Evolutionary conservation across 768 basidiomycete genomes (phyloP), one percentile per base, ranked within the genome.

Genomic region (Suillus variegatus): DNA sequence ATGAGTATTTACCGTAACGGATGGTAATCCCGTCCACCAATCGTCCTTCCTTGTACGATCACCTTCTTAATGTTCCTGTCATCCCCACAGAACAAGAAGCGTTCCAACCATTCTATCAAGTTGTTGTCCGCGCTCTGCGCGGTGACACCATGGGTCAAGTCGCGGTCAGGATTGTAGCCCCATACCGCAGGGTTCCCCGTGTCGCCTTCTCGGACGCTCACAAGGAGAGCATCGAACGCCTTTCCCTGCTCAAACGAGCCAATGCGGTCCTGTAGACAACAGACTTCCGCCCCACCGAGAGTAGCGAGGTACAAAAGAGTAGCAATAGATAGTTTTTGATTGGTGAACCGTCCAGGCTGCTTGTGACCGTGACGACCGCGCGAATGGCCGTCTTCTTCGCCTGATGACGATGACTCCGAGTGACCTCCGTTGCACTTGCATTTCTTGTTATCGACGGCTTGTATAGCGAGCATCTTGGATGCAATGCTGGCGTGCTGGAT

Each of bases 301-400:
- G 97, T 99, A 10, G 97, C 96, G 61, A 98, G 88, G 80, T 95
- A 90, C 64, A 98, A 82, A 62, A 97, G 81, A 2, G 93, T 87
- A 7, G 91, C 79, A 54, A 95, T 82, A 3, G 88, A 80, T 18
- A 98, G 83, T 66, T 89, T 90, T n/a, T 81, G 81, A 70, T 84
- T 80, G 5, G 82, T 77, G 72, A 91, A 90, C 38, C 67, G 57
- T 25, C 54, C 55, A 22, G 41, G 6, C 9, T 13, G 16, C 36
- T 49, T 47, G 20, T 40, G 61, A 47, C 62, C 61, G 25, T 32
- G 3, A 28, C 32, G 70, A 10, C 32, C 20, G 62, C 43, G 55
- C 58, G 35, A 61, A 47, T 43, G 22, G 35, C 32, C 28, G 40
- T 62, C 70, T 57, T 18, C 40, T 25, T 56, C 51, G 16, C 5